phyloP scores from a whole-genome alignment of 2,329 filamentous ascomycete genomes.

The Leptosphaerulina australis region DNA sequence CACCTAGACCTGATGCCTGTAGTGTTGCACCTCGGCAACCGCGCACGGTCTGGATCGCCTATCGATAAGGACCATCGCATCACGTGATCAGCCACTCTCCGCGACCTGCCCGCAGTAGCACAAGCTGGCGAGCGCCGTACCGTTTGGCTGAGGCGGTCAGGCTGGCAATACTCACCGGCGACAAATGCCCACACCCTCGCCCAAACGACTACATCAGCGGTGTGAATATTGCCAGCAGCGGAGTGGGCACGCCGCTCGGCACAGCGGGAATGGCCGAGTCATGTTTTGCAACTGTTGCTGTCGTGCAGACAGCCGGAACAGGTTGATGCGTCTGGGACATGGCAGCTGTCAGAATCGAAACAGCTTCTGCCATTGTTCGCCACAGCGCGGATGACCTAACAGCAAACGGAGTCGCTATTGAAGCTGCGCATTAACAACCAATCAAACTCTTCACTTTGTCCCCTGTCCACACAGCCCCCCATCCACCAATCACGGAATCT shows the following conservation, averaged over 20 bases:
- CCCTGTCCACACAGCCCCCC: not conserved
- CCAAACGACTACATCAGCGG: not conserved
- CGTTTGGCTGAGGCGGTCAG: not conserved
- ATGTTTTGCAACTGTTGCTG: too few relatives aligned
- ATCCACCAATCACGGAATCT: not conserved
- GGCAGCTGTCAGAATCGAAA: too few relatives aligned
- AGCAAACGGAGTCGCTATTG: too few relatives aligned
- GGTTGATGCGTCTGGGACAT: too few relatives aligned
- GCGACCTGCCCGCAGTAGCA: not conserved
- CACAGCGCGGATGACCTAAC: too few relatives aligned
- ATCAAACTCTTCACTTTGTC: not conserved
- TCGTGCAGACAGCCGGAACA: too few relatives aligned
- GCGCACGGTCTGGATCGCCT: too few relatives aligned
- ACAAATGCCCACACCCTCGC: not conserved
- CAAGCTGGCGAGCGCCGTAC: not conserved
- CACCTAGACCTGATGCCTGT: too few relatives aligned
- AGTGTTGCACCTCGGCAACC: too few relatives aligned
- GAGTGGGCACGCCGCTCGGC: not conserved
- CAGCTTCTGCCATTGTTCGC: too few relatives aligned
- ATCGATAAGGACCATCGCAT: not conserved
- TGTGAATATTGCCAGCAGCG: not conserved
- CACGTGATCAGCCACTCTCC: not conserved
- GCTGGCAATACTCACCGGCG: conserved; percentile 2
- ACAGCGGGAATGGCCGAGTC: too few relatives aligned
- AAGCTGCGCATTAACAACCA: not conserved